phyloP scores from a whole-genome alignment of 140 eudicot species.

The Senecio squalidus region DNA sequence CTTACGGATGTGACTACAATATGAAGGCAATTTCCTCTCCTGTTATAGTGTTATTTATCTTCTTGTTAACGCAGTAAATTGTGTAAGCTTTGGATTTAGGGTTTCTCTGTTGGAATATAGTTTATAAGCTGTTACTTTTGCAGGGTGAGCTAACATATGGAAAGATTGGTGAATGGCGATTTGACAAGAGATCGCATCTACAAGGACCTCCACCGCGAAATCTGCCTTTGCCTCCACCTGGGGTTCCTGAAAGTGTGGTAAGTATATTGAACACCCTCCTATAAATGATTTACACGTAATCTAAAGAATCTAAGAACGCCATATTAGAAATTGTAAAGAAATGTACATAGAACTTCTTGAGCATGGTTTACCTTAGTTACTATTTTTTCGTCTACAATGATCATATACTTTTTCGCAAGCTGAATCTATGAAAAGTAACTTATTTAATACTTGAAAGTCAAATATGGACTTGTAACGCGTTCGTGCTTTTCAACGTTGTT shows the following conservation, averaged over 20 bases:
- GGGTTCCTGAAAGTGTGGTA: slow-evolving; percentile 98
- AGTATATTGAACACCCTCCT: slow-evolving; percentile 7
- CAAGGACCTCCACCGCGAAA: slow-evolving; percentile 75
- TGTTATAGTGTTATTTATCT: not conserved
- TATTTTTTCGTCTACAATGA: too few species aligned
- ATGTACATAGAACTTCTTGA: not conserved
- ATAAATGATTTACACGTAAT: not conserved
- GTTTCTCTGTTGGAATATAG: slow-evolving; percentile 5
- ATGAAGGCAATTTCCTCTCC: slow-evolving; percentile 57
- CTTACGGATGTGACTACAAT: slow-evolving; percentile 87
- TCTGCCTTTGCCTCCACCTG: slow-evolving; percentile 75
- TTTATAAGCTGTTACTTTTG: slow-evolving; percentile 13
- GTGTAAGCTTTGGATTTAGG: too few species aligned
- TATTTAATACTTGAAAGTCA: too few species aligned
- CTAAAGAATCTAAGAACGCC: not conserved
- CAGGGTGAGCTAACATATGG: slow-evolving; percentile 88
- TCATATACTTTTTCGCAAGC: too few species aligned
- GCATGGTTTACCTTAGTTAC: too few species aligned
- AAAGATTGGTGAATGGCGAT: slow-evolving; percentile 86
- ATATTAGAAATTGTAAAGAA: not conserved
- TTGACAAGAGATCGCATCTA: slow-evolving; percentile 70
- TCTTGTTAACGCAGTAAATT: too few species aligned
- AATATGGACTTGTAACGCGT: not conserved
- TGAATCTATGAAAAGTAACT: too few species aligned
- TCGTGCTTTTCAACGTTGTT: not conserved